phyloP scores from a whole-genome alignment of 192 early-diverging fungal species.

The Anaeromyces robustus region DNA sequence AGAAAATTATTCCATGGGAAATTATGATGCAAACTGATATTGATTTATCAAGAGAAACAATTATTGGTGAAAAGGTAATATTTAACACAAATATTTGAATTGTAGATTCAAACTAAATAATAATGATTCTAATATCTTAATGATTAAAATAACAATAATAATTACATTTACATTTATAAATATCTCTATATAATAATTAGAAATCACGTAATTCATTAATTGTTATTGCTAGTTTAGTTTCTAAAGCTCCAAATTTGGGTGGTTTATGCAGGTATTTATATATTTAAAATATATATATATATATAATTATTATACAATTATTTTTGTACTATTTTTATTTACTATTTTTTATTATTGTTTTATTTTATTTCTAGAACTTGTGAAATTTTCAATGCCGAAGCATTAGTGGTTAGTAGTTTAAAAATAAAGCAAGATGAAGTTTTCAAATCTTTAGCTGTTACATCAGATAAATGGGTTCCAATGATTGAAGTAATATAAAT shows the following conservation, averaged over 20 bases:
- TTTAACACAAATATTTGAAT: too few relatives aligned
- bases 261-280: constrained; percentile 16
- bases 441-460: constrained; percentile 30
- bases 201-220: constrained; percentile 27
- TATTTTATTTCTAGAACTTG: constrained; percentile 23
- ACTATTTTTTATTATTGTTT: not conserved
- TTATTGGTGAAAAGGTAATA: not conserved
- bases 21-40: constrained; percentile 28
- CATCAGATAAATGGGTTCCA: constrained; percentile 43
- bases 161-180: too few relatives aligned
- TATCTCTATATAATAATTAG: not conserved
- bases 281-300: too few relatives aligned
- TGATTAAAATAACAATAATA: too few relatives aligned
- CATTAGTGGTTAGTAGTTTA: constrained; percentile 21
- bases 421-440: constrained; percentile 26
- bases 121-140: too few relatives aligned
- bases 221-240: constrained; percentile 35
- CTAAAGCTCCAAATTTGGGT: constrained; percentile 36
- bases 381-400: constrained; percentile 44
- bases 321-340: too few relatives aligned
- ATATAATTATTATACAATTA: too few relatives aligned
- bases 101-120: not conserved
- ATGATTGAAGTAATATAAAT: constrained; percentile 20
- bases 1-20: constrained; percentile 50
- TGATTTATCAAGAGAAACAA: constrained; percentile 17